These are phyloP conservation scores for Globisporangium emineosum DNA, from an alignment of 352 stramenopile species.

Conservation along the genomic window DNA sequence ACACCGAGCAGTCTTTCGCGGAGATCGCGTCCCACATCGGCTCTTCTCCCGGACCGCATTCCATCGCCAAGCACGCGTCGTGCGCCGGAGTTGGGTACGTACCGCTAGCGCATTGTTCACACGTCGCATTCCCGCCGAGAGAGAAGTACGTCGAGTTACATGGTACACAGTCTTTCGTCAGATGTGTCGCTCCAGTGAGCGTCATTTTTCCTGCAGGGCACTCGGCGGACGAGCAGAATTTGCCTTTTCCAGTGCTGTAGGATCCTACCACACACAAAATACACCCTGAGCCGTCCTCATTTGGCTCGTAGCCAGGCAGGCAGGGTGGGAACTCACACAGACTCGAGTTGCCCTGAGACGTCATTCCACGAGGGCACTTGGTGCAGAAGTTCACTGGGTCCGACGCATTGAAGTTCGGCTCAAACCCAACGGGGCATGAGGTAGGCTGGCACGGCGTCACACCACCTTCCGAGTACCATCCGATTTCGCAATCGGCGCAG, in stretches of 20 bases:
- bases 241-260: constrained; percentile 28
- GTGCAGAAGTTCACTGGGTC: constrained; percentile 28
- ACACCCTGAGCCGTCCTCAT: constrained; percentile 27
- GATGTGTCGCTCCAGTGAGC: constrained; percentile 22
- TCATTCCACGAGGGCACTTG: constrained; percentile 31
- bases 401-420: constrained; percentile 28
- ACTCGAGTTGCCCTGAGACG: constrained; percentile 28
- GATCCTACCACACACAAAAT: constrained; percentile 24
- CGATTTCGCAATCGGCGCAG: constrained; percentile 28
- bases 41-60: constrained; percentile 29
- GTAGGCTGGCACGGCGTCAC: constrained; percentile 22
- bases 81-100: constrained; percentile 25
- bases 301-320: constrained; percentile 40
- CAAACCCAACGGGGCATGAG: constrained; percentile 25
- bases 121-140: constrained; percentile 29
- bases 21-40: constrained; percentile 17
- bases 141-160: constrained; percentile 35
- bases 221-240: constrained; percentile 26
- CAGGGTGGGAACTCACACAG: constrained; percentile 35
- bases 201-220: constrained; percentile 27
- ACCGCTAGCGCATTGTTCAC: constrained; percentile 27
- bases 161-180: constrained; percentile 22
- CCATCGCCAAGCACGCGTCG: constrained; percentile 25
- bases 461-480: constrained; percentile 35
- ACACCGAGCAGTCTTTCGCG: constrained; percentile 29